phyloP scores from a whole-genome alignment of 768 basidiomycete species.

The Tylopilus balloui region DNA sequence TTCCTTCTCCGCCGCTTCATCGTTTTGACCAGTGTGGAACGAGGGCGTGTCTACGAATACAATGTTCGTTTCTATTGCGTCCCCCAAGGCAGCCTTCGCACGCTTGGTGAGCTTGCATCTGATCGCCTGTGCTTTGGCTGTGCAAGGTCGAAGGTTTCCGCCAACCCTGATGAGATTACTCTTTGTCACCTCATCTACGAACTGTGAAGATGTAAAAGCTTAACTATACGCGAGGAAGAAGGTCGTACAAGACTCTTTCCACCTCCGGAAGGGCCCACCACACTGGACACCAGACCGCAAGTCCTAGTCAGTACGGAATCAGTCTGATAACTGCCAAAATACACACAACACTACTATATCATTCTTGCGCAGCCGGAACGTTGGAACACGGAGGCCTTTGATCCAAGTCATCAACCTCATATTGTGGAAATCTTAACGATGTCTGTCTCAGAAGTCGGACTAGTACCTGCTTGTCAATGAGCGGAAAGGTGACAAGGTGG shows the following conservation, averaged over 20 bases:
- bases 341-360: conserved; percentile 22
- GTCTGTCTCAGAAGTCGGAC: neutral
- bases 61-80: neutral
- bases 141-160: neutral
- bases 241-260: conserved; percentile 19
- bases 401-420: neutral
- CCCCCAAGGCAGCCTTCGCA: neutral
- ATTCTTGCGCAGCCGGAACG: neutral
- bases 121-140: conserved; percentile 3
- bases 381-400: neutral
- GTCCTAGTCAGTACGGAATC: conserved; percentile 1
- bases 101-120: conserved; percentile 2
- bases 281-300: neutral
- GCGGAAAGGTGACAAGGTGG: no score
- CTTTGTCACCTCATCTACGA: conserved; percentile 3
- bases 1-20: neutral
- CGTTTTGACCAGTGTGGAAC: conserved; percentile 1
- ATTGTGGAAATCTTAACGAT: neutral
- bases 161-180: neutral
- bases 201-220: conserved; percentile 3
- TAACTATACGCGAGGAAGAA: neutral
- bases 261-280: conserved; percentile 17
- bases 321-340: neutral
- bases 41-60: conserved; percentile 25
- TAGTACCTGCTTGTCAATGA: neutral